A percentile compares a stretch with the other conserved stretches of the same genome.
These are phyloP conservation scores for Paxillus ammoniavirescens DNA, from an alignment of 768 basidiomycete species.

Conservation along the genomic window DNA sequence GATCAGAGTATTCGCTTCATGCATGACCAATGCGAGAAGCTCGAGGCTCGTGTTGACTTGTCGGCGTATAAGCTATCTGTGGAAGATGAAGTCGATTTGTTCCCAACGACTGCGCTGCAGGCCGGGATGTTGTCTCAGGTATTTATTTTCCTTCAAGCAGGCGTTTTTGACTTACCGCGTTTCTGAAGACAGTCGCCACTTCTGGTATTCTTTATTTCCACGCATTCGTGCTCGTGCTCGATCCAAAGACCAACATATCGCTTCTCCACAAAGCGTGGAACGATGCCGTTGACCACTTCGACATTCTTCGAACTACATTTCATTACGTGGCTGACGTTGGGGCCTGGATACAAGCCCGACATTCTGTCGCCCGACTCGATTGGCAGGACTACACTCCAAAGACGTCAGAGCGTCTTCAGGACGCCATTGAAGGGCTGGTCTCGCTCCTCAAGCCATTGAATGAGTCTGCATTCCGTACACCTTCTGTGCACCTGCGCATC, in stretches of 20 bases:
- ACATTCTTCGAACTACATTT: slow-evolving; percentile 48
- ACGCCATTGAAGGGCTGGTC: slow-evolving; percentile 10
- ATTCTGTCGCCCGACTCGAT: slow-evolving; percentile 19
- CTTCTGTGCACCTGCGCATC: slow-evolving; percentile 29
- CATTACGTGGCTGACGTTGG: slow-evolving; percentile 39
- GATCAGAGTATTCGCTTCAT: slow-evolving; percentile 13
- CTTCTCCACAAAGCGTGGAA: slow-evolving; percentile 39
- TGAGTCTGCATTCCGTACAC: slow-evolving; percentile 28
- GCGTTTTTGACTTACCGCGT: neutral
- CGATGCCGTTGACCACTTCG: slow-evolving; percentile 27
- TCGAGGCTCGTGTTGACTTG: slow-evolving; percentile 16
- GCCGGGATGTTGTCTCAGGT: slow-evolving; percentile 52
- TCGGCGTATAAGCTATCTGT: slow-evolving; percentile 15
- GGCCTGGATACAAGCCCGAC: slow-evolving; percentile 29
- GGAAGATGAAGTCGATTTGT: slow-evolving; percentile 34
- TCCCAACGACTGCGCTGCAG: slow-evolving; percentile 44
- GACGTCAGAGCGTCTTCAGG: slow-evolving; percentile 8
- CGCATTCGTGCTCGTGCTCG: slow-evolving; percentile 26
- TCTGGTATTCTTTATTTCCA: slow-evolving; percentile 32
- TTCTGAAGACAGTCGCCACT: slow-evolving; percentile 28
- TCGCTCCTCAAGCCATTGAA: slow-evolving; percentile 14
- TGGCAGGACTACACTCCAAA: slow-evolving; percentile 23
- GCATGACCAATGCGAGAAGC: slow-evolving; percentile 11
- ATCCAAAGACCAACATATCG: slow-evolving; percentile 19
- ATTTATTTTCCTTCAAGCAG: neutral